A percentile compares a stretch with the other conserved stretches of the same genome.
Conservation (phyloP, 371 early-diverging fungal genomes). For the Rhizopus stolonifer region DNA sequence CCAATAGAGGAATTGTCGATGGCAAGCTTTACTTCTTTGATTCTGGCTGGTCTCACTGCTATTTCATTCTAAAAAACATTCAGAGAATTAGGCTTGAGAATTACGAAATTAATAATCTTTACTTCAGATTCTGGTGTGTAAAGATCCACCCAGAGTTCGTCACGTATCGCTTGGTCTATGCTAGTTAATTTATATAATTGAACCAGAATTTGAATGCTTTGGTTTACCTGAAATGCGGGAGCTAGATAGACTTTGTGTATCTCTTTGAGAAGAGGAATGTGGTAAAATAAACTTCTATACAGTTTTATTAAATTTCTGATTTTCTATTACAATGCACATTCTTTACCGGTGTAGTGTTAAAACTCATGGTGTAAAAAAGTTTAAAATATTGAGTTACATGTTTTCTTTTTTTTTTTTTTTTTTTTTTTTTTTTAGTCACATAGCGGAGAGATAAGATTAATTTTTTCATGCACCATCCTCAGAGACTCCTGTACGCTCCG, state of each 20-base stretch:
- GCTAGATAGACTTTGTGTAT: not conserved
- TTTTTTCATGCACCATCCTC: no score
- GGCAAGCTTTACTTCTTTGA: constrained; percentile 17
- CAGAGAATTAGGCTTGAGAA: not conserved
- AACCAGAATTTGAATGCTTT: not conserved
- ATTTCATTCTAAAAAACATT: constrained; percentile 15
- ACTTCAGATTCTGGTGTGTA: not conserved
- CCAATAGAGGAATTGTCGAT: constrained; percentile 16
- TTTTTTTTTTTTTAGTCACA: no score
- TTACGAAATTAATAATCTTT: not conserved
- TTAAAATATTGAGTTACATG: no score
- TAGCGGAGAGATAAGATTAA: no score
- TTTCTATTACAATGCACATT: no score
- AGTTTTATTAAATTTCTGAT: no score
- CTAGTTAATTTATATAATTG: not conserved
- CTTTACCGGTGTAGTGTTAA: no score
- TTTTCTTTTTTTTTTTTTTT: no score
- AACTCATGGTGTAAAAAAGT: no score
- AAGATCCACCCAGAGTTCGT: not conserved
- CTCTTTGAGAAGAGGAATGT: not conserved
- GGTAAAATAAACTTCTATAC: not conserved
- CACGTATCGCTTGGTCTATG: no score
- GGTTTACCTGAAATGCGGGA: not conserved
- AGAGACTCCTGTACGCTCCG: no score
- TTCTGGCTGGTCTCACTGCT: constrained; percentile 19